Percentiles rank a stretch among this genome's conserved stretches.
phyloP scores from a whole-genome alignment of 768 basidiomycete species.

The Trametes sanguinea region DNA sequence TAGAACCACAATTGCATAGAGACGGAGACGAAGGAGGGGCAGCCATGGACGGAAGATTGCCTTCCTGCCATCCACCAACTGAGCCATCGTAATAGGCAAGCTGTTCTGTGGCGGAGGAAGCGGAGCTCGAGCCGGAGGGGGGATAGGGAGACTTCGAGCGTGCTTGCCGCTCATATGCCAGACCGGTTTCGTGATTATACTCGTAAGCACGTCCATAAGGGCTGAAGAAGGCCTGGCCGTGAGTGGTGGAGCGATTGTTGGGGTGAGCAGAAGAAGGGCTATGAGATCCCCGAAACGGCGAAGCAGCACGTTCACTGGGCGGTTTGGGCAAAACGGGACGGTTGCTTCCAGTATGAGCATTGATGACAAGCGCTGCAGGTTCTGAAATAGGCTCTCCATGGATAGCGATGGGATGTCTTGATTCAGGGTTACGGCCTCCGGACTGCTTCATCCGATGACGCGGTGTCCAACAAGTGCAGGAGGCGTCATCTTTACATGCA shows the following conservation, averaged over 20 bases:
- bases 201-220: slow-evolving; percentile 74
- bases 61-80: slow-evolving; percentile 9
- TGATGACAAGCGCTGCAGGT: slow-evolving; percentile 28
- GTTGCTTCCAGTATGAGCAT: slow-evolving; percentile 26
- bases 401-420: slow-evolving; percentile 11
- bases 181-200: slow-evolving; percentile 41
- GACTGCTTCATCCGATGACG: slow-evolving; percentile 20
- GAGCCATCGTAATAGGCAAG: neutral
- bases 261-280: slow-evolving; percentile 50
- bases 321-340: slow-evolving; percentile 75
- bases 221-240: slow-evolving; percentile 56
- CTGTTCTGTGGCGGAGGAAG: neutral
- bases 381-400: slow-evolving; percentile 10
- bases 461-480: slow-evolving; percentile 61
- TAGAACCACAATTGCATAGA: slow-evolving; percentile 62
- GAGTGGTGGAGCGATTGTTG: slow-evolving; percentile 47
- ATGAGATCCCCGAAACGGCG: slow-evolving; percentile 42
- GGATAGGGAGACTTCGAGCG: neutral
- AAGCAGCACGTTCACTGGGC: slow-evolving; percentile 2
- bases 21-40: slow-evolving; percentile 41
- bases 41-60: neutral
- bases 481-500: slow-evolving; percentile 45
- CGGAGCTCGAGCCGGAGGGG: neutral
- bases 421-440: slow-evolving; percentile 4
- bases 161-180: neutral